Evolutionary conservation across 1,284 basidiomycete species (phyloP).

Genomic region (Tilletia walkeri): DNA sequence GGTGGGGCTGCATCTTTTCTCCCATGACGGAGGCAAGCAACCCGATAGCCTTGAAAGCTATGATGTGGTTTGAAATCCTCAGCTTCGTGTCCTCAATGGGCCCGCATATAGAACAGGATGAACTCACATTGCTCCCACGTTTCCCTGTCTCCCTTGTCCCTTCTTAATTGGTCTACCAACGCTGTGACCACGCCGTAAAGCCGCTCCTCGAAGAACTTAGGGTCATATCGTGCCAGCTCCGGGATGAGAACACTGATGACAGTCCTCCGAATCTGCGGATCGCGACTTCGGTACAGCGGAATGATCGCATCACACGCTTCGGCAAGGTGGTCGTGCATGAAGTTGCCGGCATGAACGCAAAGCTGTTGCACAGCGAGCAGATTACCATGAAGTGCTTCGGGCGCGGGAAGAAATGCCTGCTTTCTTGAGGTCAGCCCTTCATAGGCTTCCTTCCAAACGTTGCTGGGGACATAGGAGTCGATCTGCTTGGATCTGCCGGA

Average conservation of each 20-base stretch:
- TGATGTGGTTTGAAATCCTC: background rate
- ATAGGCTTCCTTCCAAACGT: constrained; percentile 75
- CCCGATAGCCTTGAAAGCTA: constrained; percentile 87
- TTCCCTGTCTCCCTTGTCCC: constrained; percentile 36
- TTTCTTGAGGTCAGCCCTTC: constrained; percentile 72
- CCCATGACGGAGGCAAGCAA: constrained; percentile 88
- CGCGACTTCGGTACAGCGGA: constrained; percentile 83
- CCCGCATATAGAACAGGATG: no score
- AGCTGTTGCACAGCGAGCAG: constrained; percentile 88
- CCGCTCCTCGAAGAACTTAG: constrained; percentile 50
- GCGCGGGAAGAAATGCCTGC: constrained; percentile 56
- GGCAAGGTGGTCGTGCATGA: constrained; percentile 86
- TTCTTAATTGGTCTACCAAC: constrained; percentile 42
- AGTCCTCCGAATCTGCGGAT: constrained; percentile 76
- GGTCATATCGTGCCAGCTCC: constrained; percentile 51
- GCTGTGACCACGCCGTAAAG: constrained; percentile 49
- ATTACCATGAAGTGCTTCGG: constrained; percentile 88
- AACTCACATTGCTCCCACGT: constrained; percentile 11
- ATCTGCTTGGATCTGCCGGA: constrained; percentile 52
- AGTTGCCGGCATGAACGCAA: constrained; percentile 88
- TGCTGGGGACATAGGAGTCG: constrained; percentile 51
- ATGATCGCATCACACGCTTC: constrained; percentile 89
- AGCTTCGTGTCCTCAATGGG: no score
- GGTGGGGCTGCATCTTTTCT: constrained; percentile 91
- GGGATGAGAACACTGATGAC: constrained; percentile 49